phyloP scores from a whole-genome alignment of 129 eudicot genomes.

The Sambucus nigra region DNA sequence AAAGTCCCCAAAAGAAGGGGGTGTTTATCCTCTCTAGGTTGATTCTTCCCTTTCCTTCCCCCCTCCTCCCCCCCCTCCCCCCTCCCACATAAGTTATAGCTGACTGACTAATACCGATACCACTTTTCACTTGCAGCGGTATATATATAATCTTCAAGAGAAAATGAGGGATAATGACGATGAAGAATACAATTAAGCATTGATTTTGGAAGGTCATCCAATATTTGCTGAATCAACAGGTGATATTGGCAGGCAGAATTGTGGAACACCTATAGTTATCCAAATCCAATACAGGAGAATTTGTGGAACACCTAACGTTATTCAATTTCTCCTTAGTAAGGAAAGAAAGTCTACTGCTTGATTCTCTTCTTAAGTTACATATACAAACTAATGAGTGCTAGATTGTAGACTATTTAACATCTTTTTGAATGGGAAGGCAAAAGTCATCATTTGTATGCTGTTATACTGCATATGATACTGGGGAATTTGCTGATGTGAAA shows the following conservation, averaged over 20 bases:
- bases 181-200: slow-evolving; percentile 18
- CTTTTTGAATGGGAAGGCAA: background rate
- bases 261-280: slow-evolving; percentile 25
- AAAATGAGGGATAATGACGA: slow-evolving; percentile 39
- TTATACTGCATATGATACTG: too few species aligned
- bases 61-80: too few species aligned
- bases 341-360: too few species aligned
- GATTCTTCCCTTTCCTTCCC: too few species aligned
- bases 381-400: background rate
- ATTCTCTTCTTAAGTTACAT: background rate
- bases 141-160: slow-evolving; percentile 68
- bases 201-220: slow-evolving; percentile 38
- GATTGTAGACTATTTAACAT: background rate
- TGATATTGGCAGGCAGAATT: slow-evolving; percentile 53
- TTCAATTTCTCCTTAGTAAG: slow-evolving; percentile 49
- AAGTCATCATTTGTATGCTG: background rate
- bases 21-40: too few species aligned
- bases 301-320: too few species aligned
- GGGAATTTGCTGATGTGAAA: too few species aligned
- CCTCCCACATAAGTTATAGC: background rate
- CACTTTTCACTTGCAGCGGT: slow-evolving; percentile 35
- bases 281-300: too few species aligned
- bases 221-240: slow-evolving; percentile 30
- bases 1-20: too few species aligned
- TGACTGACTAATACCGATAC: background rate